These are phyloP conservation scores for Cystobasidiopsis lactophilus DNA, from an alignment of 768 basidiomycete species.

Conservation along the genomic window DNA sequence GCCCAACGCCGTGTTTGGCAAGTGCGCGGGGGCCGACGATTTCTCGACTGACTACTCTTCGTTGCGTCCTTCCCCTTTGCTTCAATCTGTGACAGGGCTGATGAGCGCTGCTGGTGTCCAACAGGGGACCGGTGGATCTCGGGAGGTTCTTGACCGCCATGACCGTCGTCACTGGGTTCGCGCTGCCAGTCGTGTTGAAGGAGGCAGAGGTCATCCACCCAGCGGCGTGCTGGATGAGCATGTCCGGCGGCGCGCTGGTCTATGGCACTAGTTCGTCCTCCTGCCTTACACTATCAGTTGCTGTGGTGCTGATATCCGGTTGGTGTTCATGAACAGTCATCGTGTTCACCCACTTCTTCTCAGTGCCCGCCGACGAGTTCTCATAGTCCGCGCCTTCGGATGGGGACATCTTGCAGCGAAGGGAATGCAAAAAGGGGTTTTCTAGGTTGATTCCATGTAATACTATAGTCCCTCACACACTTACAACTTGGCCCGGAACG, in stretches of 20 bases:
- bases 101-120: not conserved
- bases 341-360: not conserved
- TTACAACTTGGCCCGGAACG: too few species aligned
- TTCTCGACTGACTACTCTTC: slow-evolving; percentile 45
- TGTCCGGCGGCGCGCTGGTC: slow-evolving; percentile 53
- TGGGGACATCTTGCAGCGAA: too few species aligned
- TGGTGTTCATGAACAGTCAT: not conserved
- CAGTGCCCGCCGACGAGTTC: not conserved
- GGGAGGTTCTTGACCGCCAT: slow-evolving; percentile 43
- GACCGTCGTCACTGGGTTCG: slow-evolving; percentile 68
- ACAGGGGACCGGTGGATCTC: slow-evolving; percentile 41
- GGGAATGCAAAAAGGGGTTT: too few species aligned
- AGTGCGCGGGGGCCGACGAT: slow-evolving; percentile 66
- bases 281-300: not conserved
- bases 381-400: too few species aligned
- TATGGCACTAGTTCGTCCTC: slow-evolving; percentile 18
- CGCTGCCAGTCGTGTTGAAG: slow-evolving; percentile 71
- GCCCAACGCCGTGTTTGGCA: slow-evolving; percentile 81
- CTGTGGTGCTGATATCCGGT: not conserved
- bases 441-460: too few species aligned
- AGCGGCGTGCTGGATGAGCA: slow-evolving; percentile 79
- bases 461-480: too few species aligned
- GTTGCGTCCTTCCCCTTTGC: not conserved
- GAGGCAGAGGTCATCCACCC: slow-evolving; percentile 71
- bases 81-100: not conserved